Conservation (phyloP, 2,329 filamentous ascomycete genomes). For the Fusarium tanahbumbuense region DNA sequence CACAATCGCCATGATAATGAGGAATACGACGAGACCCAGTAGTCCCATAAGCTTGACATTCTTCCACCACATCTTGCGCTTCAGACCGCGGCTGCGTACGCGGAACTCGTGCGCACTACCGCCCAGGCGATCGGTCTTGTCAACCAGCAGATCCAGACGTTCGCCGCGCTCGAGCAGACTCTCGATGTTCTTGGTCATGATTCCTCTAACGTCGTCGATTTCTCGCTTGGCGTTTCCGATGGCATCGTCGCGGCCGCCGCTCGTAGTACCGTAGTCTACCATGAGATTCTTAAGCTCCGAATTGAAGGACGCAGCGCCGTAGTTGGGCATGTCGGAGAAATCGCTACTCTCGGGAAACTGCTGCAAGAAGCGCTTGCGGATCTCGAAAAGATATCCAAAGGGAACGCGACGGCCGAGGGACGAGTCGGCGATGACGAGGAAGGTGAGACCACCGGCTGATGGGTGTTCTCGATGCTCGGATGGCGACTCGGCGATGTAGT, state of each 20-base stretch:
- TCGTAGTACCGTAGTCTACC: conserved; percentile 84
- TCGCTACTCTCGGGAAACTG: conserved; percentile 76
- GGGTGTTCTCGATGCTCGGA: conserved; percentile 69
- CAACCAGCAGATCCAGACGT: conserved; percentile 90
- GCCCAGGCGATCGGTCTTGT: conserved; percentile 94
- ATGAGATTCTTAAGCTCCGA: conserved; percentile 79
- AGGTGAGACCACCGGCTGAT: conserved; percentile 85
- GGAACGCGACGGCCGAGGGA: conserved; percentile 87
- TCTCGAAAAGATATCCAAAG: conserved; percentile 91
- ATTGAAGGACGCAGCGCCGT: conserved; percentile 92
- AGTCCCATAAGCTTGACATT: conserved; percentile 95
- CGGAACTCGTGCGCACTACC: conserved; percentile 91
- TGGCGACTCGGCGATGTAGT: conserved; percentile 91
- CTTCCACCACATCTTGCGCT: conserved; percentile 99
- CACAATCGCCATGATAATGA: conserved; percentile 68
- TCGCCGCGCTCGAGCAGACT: conserved; percentile 89
- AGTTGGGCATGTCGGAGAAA: conserved; percentile 83
- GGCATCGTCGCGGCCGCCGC: conserved; percentile 80
- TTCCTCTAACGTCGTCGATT: conserved; percentile 91
- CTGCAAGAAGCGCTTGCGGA: conserved; percentile 86
- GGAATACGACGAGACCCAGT: conserved; percentile 72
- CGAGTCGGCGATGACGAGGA: conserved; percentile 87
- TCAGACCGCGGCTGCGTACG: conserved; percentile 84
- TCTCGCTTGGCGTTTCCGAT: conserved; percentile 85
- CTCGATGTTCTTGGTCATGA: conserved; percentile 97